Base-by-base conservation (phyloP, 1,284 basidiomycete species). In the Ceratobasidium sp. region DNA sequence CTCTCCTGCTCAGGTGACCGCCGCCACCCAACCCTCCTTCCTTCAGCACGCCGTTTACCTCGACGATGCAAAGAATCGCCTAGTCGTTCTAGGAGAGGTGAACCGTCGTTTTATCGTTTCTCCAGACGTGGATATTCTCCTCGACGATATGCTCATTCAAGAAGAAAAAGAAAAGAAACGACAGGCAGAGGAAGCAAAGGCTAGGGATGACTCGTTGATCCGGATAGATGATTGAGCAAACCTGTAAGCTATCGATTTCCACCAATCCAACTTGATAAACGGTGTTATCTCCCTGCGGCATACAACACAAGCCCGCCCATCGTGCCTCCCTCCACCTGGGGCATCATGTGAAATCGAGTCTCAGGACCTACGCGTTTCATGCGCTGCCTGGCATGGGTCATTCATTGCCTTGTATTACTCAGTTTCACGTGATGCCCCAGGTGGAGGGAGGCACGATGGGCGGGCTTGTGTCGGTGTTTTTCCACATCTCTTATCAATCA, bases 21-120 rank as follows among this genome's bases (percentile, higher is more conserved):
- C 92, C 13, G 94, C 92, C 19, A 95, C 93, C 8, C 92, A 93
- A 76, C 89, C 93, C 1, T 93, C 93, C 0, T 98, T 98, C 82
- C 85, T 97, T 9, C 94, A 98, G 80, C 94, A 97, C 77, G 90
- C 94, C 7, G 90, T 94, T 59, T 86, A 91, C 77, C 80, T 97
- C 58, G 91, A 98, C 81, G 79, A 83, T 61, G 81, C 81, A 58
- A 83, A 85, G 34, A 90, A 90, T 77, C 84, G 84, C 9, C 83
- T 96, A 14, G 87, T 87, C 48, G 88, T 95, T 6, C 83, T 98
- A 0, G 96, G 96, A 34, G 92, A 96, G 80, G 87, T 98, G 63
- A 90, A 92, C 83, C 91, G 92, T 79, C 88, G 92, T 74, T 97
- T 96, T 78, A 86, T 94, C 48, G 92, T 92, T 61, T 93, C 94